Evolutionary conservation across 2,329 filamentous ascomycete genomes (phyloP), one percentile per base, ranked within the genome.

Genomic region (Colletotrichum navitas): DNA sequence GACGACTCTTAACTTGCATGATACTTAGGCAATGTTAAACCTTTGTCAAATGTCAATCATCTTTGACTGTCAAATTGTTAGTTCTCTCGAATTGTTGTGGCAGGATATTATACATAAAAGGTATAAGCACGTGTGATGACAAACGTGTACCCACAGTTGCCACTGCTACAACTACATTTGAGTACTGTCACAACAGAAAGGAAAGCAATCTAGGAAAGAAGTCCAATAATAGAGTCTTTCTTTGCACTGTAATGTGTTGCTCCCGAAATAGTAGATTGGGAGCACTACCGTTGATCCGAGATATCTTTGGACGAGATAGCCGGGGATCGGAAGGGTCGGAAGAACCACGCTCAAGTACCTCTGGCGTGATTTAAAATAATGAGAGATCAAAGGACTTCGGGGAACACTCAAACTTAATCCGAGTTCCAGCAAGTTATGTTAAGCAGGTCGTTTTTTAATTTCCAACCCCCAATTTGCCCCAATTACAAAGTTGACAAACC

Each of bases 381-480:
- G n/a, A 10, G 24, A 29, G 39, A 29, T 55, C n/a, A 14, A 59
- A 32, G 34, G 29, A n/a, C 26, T 29, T 18, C 62, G 29, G 43
- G 29, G 47, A 51, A 32, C 54, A 49, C 10, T 10, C 26, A 70
- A 66, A 61, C 63, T 66, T 21, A 34, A 49, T 55, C 26, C 8
- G 16, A 29, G 55, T 70, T 61, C 55, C 61, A 47, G 61, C 55
- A 70, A 16, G 55, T 66, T 41, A 12, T 29, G 10, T 36, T 11
- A 26, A 12, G 18, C 36, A 24, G 36, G 10, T 26, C 6, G 11
- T 21, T 18, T 16, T 21, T 5, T 21, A 14, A 21, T 7, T 1
- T 41, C 5, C 12, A 14, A 32, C 8, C 11, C 36, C 16, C 18
- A 10, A 32, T 32, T 5, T 29, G 36, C 10, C 1, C 11, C 18